Percentiles rank a stretch among this genome's conserved stretches.
Evolutionary conservation across 768 basidiomycete genomes (phyloP).

Genomic region (Termitomyces bulborhizus): DNA sequence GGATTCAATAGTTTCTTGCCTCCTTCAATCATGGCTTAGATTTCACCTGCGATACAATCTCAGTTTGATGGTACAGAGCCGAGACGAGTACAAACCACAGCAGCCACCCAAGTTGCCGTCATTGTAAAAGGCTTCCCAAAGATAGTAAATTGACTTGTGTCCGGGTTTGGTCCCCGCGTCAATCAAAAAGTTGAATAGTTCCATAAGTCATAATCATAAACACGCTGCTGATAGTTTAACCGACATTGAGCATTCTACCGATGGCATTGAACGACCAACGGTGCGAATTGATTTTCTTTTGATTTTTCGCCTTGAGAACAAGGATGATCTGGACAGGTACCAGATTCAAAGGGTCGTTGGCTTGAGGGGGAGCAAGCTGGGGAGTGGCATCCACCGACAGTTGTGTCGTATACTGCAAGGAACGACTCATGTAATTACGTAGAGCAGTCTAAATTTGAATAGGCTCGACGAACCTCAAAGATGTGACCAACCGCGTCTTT

Average conservation of each 20-base stretch:
- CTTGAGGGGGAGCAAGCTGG: constrained; percentile 84
- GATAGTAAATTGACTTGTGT: constrained; percentile 91
- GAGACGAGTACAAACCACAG: constrained; percentile 46
- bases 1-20: constrained; percentile 90
- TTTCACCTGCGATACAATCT: constrained; percentile 45
- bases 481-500: constrained; percentile 92
- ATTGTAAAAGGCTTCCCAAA: constrained; percentile 91
- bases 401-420: constrained; percentile 85
- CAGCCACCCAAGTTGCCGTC: constrained; percentile 76
- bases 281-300: constrained; percentile 95
- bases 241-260: constrained; percentile 69
- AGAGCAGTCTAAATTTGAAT: background rate
- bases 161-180: constrained; percentile 97
- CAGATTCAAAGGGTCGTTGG: constrained; percentile 86
- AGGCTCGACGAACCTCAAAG: constrained; percentile 62
- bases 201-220: background rate
- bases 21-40: constrained; percentile 94
- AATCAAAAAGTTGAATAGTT: constrained; percentile 44
- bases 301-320: constrained; percentile 88
- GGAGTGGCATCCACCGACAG: constrained; percentile 89
- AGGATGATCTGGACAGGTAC: constrained; percentile 92
- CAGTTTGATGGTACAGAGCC: background rate
- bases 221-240: constrained; percentile 10
- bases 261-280: constrained; percentile 96
- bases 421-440: constrained; percentile 3